Evolutionary conservation across 2,329 filamentous ascomycete species (phyloP).

Genomic region (Penicillium fuscoglaucum): DNA sequence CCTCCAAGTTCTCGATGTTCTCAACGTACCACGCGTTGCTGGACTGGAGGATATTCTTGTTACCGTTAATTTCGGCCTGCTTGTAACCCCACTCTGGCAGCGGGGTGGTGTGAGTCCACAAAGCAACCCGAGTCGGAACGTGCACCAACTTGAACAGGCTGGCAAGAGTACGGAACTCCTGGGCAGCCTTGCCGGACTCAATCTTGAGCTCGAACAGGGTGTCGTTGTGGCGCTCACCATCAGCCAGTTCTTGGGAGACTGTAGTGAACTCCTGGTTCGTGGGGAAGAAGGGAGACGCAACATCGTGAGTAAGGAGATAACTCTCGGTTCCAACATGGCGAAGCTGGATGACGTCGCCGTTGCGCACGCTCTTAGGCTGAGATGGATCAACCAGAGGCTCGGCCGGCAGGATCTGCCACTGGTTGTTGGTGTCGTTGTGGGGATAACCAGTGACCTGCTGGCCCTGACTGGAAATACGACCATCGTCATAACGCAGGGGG

Average conservation of each 20-base stretch:
- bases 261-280: conserved; percentile 99
- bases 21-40: conserved; percentile 96
- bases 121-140: conserved; percentile 90
- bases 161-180: conserved; percentile 86
- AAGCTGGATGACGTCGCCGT: conserved; percentile 83
- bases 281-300: conserved; percentile 91
- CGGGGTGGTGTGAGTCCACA: conserved; percentile 96
- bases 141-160: conserved; percentile 96
- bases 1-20: conserved; percentile 76
- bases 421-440: conserved; percentile 97
- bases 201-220: conserved; percentile 91
- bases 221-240: conserved; percentile 75
- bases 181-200: conserved; percentile 75
- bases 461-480: conserved; percentile 93
- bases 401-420: conserved; percentile 87
- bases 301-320: conserved; percentile 88
- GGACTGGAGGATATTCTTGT: conserved; percentile 87
- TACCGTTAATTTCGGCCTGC: conserved; percentile 98
- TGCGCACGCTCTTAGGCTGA: conserved; percentile 67
- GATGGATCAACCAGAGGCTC: conserved; percentile 54
- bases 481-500: conserved; percentile 93
- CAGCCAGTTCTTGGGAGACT: conserved; percentile 68
- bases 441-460: conserved; percentile 98
- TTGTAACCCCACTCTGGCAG: conserved; percentile 97
- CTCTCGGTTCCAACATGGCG: conserved; percentile 84